Percentiles rank a stretch among this genome's conserved stretches.
Conservation (phyloP, 805 yeast species). For the Metschnikowia baotianmanensis region DNA sequence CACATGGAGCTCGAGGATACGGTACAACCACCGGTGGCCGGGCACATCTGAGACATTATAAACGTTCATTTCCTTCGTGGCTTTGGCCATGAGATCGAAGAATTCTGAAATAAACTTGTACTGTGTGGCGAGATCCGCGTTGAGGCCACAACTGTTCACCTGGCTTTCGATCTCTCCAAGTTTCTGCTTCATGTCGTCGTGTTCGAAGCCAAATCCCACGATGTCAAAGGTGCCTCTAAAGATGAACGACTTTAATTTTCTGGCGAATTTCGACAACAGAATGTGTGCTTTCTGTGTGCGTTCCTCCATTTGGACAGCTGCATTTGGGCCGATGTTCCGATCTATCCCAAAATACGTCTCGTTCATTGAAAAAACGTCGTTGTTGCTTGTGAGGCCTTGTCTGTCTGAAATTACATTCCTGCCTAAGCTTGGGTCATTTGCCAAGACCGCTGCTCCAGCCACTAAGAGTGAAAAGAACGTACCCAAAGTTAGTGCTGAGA, state of each 20-base stretch:
- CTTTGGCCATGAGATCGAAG: neutral
- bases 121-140: neutral
- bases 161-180: neutral
- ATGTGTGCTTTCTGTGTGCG: neutral
- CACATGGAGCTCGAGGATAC: conserved; percentile 4
- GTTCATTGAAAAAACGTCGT: no score
- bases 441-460: no score
- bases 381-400: no score
- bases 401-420: no score
- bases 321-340: no score
- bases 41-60: neutral
- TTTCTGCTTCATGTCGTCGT: neutral
- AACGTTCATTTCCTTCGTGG: neutral
- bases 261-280: neutral
- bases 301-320: neutral
- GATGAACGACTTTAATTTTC: neutral
- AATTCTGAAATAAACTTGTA: neutral
- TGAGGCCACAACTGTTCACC: no score
- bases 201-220: neutral
- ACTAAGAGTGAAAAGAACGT: no score
- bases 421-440: no score
- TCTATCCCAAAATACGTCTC: no score
- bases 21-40: conserved; percentile 2
- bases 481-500: no score
- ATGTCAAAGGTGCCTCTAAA: conserved; percentile 1